phyloP scores from a whole-genome alignment of 768 basidiomycete genomes.

The Sistotremastrum niveocremeum region DNA sequence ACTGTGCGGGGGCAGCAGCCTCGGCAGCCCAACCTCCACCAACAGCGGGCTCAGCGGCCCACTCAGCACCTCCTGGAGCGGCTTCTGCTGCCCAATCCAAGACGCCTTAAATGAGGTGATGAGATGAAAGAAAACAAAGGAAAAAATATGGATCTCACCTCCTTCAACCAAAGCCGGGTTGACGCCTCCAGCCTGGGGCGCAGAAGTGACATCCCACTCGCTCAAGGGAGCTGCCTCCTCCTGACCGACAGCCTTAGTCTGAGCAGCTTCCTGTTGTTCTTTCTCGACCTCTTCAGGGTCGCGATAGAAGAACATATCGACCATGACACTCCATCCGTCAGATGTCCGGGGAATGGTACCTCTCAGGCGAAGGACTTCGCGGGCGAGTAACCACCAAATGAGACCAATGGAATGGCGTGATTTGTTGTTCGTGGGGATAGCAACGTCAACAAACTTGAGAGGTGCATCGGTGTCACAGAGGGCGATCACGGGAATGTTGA shows the following conservation, averaged over 20 bases:
- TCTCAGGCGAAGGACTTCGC: constrained; percentile 91
- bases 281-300: constrained; percentile 99
- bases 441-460: constrained; percentile 94
- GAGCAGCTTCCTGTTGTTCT: constrained; percentile 89
- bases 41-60: constrained; percentile 71
- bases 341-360: constrained; percentile 84
- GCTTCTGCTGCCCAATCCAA: constrained; percentile 79
- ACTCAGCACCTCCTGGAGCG: constrained; percentile 47
- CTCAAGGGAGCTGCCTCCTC: constrained; percentile 35
- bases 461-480: constrained; percentile 98
- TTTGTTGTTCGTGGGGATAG: constrained; percentile 99
- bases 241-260: constrained; percentile 53
- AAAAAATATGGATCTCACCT: constrained; percentile 26
- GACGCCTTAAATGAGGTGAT: constrained; percentile 28
- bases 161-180: constrained; percentile 66
- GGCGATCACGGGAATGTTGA: constrained; percentile 99
- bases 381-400: constrained; percentile 93
- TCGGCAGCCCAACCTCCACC: constrained; percentile 26
- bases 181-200: constrained; percentile 54
- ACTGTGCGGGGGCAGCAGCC: constrained; percentile 16
- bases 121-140: background rate
- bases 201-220: constrained; percentile 69
- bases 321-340: constrained; percentile 97
- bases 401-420: constrained; percentile 94
- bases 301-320: constrained; percentile 99